A percentile compares a stretch with the other conserved stretches of the same genome.
Conservation (phyloP, 768 basidiomycete species). For the Boletus pseudo-olivaceus region DNA sequence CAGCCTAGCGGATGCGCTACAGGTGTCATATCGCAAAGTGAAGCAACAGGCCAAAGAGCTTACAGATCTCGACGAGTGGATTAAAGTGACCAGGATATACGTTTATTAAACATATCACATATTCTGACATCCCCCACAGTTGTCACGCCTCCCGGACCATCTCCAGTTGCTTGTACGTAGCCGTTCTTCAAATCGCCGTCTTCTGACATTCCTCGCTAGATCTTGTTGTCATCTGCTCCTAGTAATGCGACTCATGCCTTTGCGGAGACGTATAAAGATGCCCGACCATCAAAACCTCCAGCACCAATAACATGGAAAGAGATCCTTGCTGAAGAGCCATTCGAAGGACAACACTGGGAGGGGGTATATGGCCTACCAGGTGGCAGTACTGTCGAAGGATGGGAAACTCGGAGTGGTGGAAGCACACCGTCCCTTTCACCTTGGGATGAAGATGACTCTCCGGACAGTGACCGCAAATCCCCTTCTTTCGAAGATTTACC, state of each 20-base stretch:
- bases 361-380: slow-evolving; percentile 57
- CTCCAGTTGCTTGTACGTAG: slow-evolving; percentile 64
- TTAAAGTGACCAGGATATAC: slow-evolving; percentile 43
- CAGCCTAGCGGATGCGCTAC: slow-evolving; percentile 55
- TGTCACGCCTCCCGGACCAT: slow-evolving; percentile 64
- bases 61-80: slow-evolving; percentile 61
- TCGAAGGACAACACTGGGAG: slow-evolving; percentile 85
- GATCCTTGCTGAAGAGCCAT: slow-evolving; percentile 80
- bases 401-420: slow-evolving; percentile 47
- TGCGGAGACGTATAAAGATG: slow-evolving; percentile 53
- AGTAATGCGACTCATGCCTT: slow-evolving; percentile 43
- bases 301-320: slow-evolving; percentile 65
- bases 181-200: background rate
- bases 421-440: slow-evolving; percentile 70
- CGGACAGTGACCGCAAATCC: slow-evolving; percentile 15
- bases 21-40: slow-evolving; percentile 48
- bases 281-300: slow-evolving; percentile 22
- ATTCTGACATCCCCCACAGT: slow-evolving; percentile 31
- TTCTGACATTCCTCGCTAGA: slow-evolving; percentile 35
- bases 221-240: slow-evolving; percentile 55
- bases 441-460: slow-evolving; percentile 49
- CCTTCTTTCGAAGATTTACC: slow-evolving; percentile 14
- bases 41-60: slow-evolving; percentile 47
- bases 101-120: background rate
- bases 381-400: slow-evolving; percentile 43